Conservation (phyloP, 805 yeast species). For the Ogataea philodendri region DNA sequence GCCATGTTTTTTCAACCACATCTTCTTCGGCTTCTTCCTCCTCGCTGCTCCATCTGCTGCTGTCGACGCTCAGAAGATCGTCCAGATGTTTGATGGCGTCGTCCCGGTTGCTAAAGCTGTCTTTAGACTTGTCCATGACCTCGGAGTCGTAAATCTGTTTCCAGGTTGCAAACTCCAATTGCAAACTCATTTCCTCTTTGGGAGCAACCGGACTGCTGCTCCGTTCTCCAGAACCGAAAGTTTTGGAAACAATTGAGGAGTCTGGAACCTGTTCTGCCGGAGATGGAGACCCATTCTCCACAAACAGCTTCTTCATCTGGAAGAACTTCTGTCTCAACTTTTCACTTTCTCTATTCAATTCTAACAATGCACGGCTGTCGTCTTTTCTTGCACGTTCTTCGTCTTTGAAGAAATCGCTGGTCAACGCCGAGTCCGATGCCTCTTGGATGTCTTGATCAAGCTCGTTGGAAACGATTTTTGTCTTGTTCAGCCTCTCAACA, state of each 20-base stretch:
- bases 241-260: neutral
- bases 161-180: slow-evolving; percentile 26
- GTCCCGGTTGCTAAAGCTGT: neutral
- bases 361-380: slow-evolving; percentile 12
- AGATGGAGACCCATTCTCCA: slow-evolving; percentile 1
- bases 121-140: neutral
- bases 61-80: slow-evolving; percentile 4
- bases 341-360: slow-evolving; percentile 7
- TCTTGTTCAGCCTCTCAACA: neutral
- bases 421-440: too few relatives aligned
- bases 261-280: neutral
- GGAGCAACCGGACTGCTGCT: too few relatives aligned
- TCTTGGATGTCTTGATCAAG: neutral
- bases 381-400: slow-evolving; percentile 22
- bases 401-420: slow-evolving; percentile 18
- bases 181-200: slow-evolving; percentile 10
- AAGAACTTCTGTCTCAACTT: slow-evolving; percentile 10
- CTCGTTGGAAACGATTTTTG: neutral
- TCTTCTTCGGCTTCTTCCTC: slow-evolving; percentile 5
- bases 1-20: slow-evolving; percentile 1
- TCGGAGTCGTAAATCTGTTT: slow-evolving; percentile 12
- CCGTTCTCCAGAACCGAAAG: too few relatives aligned
- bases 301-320: slow-evolving; percentile 1
- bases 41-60: slow-evolving; percentile 4
- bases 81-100: slow-evolving; percentile 8